A percentile compares a stretch with the other conserved stretches of the same genome.
Conservation (phyloP, 768 basidiomycete genomes). For the Panaeolus cyanescens region DNA sequence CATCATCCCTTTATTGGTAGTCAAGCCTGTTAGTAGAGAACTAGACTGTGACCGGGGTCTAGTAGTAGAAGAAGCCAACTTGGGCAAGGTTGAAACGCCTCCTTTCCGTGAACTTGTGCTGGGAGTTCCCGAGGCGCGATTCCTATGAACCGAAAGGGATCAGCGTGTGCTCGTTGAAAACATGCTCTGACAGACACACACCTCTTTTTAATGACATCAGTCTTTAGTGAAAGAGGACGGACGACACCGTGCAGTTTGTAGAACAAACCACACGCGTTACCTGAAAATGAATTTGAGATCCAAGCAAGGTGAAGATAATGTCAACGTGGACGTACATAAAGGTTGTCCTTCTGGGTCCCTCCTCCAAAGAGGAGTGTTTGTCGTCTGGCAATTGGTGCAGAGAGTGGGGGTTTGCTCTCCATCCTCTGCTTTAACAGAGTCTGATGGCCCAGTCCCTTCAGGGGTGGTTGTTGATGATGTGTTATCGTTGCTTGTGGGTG, state of each 20-base stretch:
- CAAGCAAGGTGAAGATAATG: slow-evolving; percentile 87
- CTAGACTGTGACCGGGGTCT: slow-evolving; percentile 76
- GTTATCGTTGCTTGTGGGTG: slow-evolving; percentile 35
- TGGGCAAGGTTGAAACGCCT: slow-evolving; percentile 59
- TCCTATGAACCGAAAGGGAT: slow-evolving; percentile 41
- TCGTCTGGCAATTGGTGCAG: slow-evolving; percentile 95
- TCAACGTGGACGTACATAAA: slow-evolving; percentile 94
- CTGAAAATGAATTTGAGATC: slow-evolving; percentile 1
- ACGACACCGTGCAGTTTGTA: slow-evolving; percentile 97
- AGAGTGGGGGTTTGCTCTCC: slow-evolving; percentile 75
- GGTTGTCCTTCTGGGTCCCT: slow-evolving; percentile 93
- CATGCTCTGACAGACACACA: slow-evolving; percentile 28
- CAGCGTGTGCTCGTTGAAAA: neutral
- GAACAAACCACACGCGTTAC: slow-evolving; percentile 9
- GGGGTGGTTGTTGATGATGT: slow-evolving; percentile 71
- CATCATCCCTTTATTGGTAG: slow-evolving; percentile 30
- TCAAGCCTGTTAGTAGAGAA: slow-evolving; percentile 49
- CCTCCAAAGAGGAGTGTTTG: slow-evolving; percentile 92
- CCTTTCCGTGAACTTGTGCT: slow-evolving; percentile 68
- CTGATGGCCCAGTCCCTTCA: slow-evolving; percentile 32
- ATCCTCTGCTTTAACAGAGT: slow-evolving; percentile 51
- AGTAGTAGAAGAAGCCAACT: slow-evolving; percentile 73
- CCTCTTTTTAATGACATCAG: slow-evolving; percentile 98
- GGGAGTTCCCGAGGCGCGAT: slow-evolving; percentile 78
- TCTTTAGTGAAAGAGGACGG: slow-evolving; percentile 92